Percentiles rank a stretch among this genome's conserved stretches.
phyloP scores from a whole-genome alignment of 2,329 filamentous ascomycete genomes.

The Aspergillus sp. region DNA sequence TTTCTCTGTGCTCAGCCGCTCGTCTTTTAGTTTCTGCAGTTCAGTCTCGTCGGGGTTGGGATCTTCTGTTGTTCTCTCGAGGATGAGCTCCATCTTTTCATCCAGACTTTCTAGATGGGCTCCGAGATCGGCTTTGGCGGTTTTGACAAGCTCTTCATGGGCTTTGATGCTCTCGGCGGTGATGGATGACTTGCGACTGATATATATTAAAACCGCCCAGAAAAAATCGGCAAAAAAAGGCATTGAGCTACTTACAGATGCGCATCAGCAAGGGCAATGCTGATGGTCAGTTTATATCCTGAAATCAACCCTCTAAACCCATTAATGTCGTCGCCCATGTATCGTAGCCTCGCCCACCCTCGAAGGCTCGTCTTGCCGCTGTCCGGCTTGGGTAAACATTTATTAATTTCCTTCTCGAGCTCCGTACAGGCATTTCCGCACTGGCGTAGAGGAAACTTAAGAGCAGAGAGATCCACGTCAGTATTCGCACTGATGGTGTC shows the following conservation, averaged over 20 bases:
- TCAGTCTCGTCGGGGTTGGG: slow-evolving; percentile 22
- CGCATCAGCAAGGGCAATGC: slow-evolving; percentile 42
- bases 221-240: neutral
- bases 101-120: slow-evolving; percentile 30
- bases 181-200: slow-evolving; percentile 34
- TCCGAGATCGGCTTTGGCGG: slow-evolving; percentile 27
- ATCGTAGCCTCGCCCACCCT: slow-evolving; percentile 47
- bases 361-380: slow-evolving; percentile 42
- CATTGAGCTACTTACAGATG: slow-evolving; percentile 37
- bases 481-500: slow-evolving; percentile 29
- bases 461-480: slow-evolving; percentile 28
- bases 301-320: slow-evolving; percentile 42
- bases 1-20: slow-evolving; percentile 30
- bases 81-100: slow-evolving; percentile 24
- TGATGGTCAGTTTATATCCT: slow-evolving; percentile 45
- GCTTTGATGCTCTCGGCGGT: slow-evolving; percentile 27
- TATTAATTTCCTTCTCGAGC: slow-evolving; percentile 41
- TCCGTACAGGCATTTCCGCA: slow-evolving; percentile 46
- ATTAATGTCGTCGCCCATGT: slow-evolving; percentile 47
- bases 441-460: slow-evolving; percentile 41
- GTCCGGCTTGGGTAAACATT: slow-evolving; percentile 36
- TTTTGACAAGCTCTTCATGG: slow-evolving; percentile 27
- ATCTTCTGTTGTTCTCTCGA: slow-evolving; percentile 10
- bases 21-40: slow-evolving; percentile 26
- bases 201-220: slow-evolving; percentile 10